Evolutionary conservation across 306 rosid genomes (phyloP), one percentile per base, ranked within the genome.

Genomic region (Vigna radiata): DNA sequence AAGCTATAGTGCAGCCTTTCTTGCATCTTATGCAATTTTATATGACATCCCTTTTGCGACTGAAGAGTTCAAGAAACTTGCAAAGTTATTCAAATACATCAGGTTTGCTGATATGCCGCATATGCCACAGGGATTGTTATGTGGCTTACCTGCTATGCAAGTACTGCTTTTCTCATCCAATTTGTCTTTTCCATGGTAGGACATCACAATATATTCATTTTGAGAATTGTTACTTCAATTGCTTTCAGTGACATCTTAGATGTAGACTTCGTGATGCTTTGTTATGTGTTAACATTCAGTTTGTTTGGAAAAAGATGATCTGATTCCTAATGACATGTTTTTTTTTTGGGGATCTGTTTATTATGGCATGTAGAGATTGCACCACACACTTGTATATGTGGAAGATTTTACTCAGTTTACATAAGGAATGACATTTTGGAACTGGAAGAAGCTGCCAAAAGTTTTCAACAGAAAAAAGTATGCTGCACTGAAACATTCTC

Each of bases 171-270:
- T 78, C 83, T 25, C 54, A 63, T 41, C 88, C 86, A 14, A 55
- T 81, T 55, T 85, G 86, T 55, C 81, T 85, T 54, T 85, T 81
- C 62, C 88, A 85, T 64, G 88, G 88, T 85, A 78, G 47, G 39
- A 63, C 18, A 27, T 9, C 37, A 61, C 36, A 9, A 6, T 70
- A 10, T 10, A 68, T 68, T 68, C 8, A 39, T 29, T 16, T 64
- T 21, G 31, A 54, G 33, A 70, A 16, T 18, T 18, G 48, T 58
- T 41, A 48, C 16, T 36, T 50, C 11, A 70, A 23, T 41, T 67
- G 48, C 58, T 66, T 66, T 49, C 25, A 13, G 4, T 49, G 12
- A 71, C 49, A 1, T 3, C 7, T 2, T 53, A 36, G 18, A 29
- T 9, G n/a, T 10, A 33, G 31, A 71, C 27, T 72, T 21, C 41